Conservation (phyloP, 2,329 filamentous ascomycete species). For the Samsoniella hepiali region DNA sequence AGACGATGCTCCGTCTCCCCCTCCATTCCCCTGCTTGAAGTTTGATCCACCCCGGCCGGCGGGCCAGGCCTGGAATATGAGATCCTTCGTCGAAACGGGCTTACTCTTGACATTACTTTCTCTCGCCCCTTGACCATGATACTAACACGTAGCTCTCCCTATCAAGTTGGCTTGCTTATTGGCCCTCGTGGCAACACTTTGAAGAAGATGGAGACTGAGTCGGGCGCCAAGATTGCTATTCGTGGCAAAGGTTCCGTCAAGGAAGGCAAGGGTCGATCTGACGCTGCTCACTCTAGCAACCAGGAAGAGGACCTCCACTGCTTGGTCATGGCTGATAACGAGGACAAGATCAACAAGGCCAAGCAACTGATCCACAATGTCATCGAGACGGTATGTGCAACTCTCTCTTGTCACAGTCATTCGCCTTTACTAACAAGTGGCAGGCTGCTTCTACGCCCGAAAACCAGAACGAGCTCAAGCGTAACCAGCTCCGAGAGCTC, state of each 20-base stretch:
- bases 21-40: slow-evolving; percentile 35
- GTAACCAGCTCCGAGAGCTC: slow-evolving; percentile 96
- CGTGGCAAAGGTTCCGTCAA: slow-evolving; percentile 99
- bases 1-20: slow-evolving; percentile 27
- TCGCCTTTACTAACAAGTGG: slow-evolving; percentile 24
- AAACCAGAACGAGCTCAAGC: slow-evolving; percentile 97
- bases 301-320: slow-evolving; percentile 99
- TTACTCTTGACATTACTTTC: slow-evolving; percentile 34
- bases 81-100: slow-evolving; percentile 34
- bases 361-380: slow-evolving; percentile 98
- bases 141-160: slow-evolving; percentile 92
- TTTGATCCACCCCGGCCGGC: slow-evolving; percentile 36
- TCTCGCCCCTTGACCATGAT: slow-evolving; percentile 34
- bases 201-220: slow-evolving; percentile 99
- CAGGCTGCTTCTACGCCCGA: slow-evolving; percentile 97
- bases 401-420: not conserved
- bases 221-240: slow-evolving; percentile 96
- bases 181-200: slow-evolving; percentile 99
- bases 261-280: slow-evolving; percentile 98
- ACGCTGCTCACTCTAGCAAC: slow-evolving; percentile 98
- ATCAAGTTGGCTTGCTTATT: slow-evolving; percentile 99
- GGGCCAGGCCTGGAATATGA: slow-evolving; percentile 27
- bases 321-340: slow-evolving; percentile 98
- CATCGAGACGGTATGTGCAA: slow-evolving; percentile 82
- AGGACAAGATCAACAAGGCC: slow-evolving; percentile 99